Evolutionary conservation across 305 asterid genomes (phyloP).

Genomic region (Andrographis paniculata): DNA sequence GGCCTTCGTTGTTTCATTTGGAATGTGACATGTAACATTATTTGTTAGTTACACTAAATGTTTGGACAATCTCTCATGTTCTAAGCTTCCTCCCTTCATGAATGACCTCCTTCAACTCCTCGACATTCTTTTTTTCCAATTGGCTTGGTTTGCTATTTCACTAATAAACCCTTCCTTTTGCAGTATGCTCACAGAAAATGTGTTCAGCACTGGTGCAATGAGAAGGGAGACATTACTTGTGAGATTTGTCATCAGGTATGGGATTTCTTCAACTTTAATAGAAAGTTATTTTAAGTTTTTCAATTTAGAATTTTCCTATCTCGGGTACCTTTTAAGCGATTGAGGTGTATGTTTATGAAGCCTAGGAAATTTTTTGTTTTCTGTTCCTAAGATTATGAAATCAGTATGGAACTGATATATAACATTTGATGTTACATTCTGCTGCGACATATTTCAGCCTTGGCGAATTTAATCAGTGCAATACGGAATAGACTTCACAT

Average conservation of each 20-base stretch:
- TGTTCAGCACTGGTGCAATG: slow-evolving; percentile 97
- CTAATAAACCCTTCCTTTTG: slow-evolving; percentile 25
- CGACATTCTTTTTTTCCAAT: slow-evolving; percentile 3
- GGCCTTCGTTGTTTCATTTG: not conserved
- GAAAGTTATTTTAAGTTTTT: too few species aligned
- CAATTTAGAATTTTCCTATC: too few species aligned
- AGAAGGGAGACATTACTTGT: slow-evolving; percentile 95
- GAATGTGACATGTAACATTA: not conserved
- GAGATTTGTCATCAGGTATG: slow-evolving; percentile 93
- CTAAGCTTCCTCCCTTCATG: not conserved
- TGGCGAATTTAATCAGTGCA: too few species aligned
- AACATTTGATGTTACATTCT: too few species aligned
- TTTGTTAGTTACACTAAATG: slow-evolving; percentile 2
- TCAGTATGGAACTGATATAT: too few species aligned
- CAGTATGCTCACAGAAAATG: slow-evolving; percentile 98
- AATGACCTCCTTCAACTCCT: not conserved
- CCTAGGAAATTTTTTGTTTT: too few species aligned
- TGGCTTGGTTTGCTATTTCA: slow-evolving; percentile 10
- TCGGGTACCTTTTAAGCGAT: too few species aligned
- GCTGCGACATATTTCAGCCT: too few species aligned
- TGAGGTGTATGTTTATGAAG: too few species aligned
- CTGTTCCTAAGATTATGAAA: too few species aligned
- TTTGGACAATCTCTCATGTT: not conserved
- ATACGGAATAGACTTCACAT: too few species aligned
- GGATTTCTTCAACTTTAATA: slow-evolving; percentile 13